Evolutionary conservation across 2,329 filamentous ascomycete species (phyloP).

Genomic region (Trichoderma sp.): DNA sequence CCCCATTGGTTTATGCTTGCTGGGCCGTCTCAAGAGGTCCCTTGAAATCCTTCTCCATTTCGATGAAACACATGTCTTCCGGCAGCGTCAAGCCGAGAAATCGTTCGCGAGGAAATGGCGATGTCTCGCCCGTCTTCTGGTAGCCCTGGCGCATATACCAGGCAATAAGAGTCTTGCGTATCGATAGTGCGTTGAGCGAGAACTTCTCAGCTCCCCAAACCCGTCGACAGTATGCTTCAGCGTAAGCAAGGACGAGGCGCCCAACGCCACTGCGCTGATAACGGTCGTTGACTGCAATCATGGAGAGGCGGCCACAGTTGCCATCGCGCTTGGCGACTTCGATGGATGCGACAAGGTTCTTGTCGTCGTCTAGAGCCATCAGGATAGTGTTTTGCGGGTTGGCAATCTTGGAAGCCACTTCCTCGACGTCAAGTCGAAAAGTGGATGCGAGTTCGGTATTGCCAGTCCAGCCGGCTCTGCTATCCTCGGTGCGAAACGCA

Average conservation of each 20-base stretch:
- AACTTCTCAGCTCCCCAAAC: constrained; percentile 38
- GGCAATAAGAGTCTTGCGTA: constrained; percentile 40
- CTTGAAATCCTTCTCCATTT: constrained; percentile 41
- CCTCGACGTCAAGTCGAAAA: constrained; percentile 70
- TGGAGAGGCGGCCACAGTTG: constrained; percentile 39
- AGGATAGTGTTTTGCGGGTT: constrained; percentile 38
- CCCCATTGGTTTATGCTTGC: background rate
- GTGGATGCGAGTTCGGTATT: constrained; percentile 63
- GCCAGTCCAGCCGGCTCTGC: constrained; percentile 43
- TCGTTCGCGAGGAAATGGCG: constrained; percentile 39
- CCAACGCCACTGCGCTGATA: constrained; percentile 43
- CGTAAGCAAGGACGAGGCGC: constrained; percentile 38
- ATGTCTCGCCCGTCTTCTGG: constrained; percentile 40
- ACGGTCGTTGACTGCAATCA: constrained; percentile 42
- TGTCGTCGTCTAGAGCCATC: constrained; percentile 33
- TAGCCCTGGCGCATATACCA: constrained; percentile 46
- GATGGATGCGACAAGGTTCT: constrained; percentile 37
- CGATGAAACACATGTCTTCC: constrained; percentile 43
- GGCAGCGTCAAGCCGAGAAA: constrained; percentile 31
- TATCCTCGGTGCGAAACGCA: constrained; percentile 48
- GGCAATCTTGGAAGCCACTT: constrained; percentile 58
- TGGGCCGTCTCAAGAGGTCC: background rate
- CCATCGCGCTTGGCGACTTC: constrained; percentile 36
- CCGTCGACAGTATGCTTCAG: constrained; percentile 39
- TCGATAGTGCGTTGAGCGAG: constrained; percentile 42